Base-by-base conservation (phyloP, 768 basidiomycete species). In the Mycena olivaceomarginata region DNA sequence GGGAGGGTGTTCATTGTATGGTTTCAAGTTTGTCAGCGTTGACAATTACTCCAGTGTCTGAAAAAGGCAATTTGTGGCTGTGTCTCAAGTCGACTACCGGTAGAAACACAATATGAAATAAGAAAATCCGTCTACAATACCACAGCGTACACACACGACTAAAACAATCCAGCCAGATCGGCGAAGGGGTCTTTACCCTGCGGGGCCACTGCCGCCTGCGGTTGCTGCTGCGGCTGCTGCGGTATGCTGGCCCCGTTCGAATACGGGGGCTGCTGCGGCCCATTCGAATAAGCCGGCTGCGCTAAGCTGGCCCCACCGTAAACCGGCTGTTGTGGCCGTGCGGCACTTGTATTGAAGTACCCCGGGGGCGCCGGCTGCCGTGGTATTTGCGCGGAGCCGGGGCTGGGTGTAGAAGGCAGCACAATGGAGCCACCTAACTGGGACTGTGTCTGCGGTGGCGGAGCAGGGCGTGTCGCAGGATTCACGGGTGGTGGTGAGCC, bases 121-220 rank as follows among this genome's bases (percentile, higher is more conserved):
- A 67, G 48, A 51, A 45, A 48, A 12, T 45, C 59, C 57, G 7
- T 74, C 67, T 74, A 74, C 72, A 68, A 51, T 74, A 74, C 31
- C 62, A 45, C 13, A 51, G 45, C 65, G 67, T 25, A 46, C 25
- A n/a, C 3, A 60, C 62, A 45, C 37, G 39, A 66, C 72, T 79
- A 97, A 83, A 97, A 96, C 70, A 97, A 85, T 22, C 93, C 93
- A 3, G 90, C 95, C 46, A 97, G 88, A 85, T 97, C 96, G 8
- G 95, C 95, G 81, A 97, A 97, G 56, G 96, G 96, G 84, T 97
- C 96, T 83, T 95, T 97, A 72, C 86, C 88, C 77, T 91, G 89
- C 40, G 56, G 89, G 31, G 48, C 65, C 70, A 71, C 56, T 39
- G 41, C 31, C 25, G 76, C 71, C 62, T 73, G 77, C 39, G 65